phyloP scores from a whole-genome alignment of 371 early-diverging fungal species.

The Umbelopsis sp. region DNA sequence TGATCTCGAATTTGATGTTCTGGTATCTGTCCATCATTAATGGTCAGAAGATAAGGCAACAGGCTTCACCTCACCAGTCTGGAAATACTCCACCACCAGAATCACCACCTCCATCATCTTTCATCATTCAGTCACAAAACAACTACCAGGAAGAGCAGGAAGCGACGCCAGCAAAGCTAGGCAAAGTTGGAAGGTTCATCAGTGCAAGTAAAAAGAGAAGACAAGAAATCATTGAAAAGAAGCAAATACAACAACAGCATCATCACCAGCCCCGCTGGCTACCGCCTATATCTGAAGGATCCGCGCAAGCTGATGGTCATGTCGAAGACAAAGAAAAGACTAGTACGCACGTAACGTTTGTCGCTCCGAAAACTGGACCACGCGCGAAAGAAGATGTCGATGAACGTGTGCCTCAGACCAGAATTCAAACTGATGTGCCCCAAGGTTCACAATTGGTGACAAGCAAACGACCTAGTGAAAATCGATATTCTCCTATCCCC shows the following conservation, averaged over 20 bases:
- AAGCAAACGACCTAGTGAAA: neutral
- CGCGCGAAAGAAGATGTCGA: neutral
- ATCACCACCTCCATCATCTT: conserved; percentile 17
- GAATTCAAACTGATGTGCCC: neutral
- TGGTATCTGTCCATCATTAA: conserved; percentile 85
- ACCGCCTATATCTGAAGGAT: neutral
- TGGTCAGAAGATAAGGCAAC: conserved; percentile 20
- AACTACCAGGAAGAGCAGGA: conserved; percentile 14
- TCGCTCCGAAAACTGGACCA: neutral
- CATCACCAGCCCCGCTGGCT: conserved; percentile 10
- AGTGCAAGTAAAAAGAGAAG: conserved; percentile 28
- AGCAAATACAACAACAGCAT: conserved; percentile 20
- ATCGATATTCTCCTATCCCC: conserved; percentile 11
- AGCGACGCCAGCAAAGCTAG: conserved; percentile 11
- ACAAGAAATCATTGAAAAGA: conserved; percentile 21
- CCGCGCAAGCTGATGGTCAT: too few species aligned
- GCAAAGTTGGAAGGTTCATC: conserved; percentile 22
- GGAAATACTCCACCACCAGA: conserved; percentile 22
- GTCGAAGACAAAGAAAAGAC: too few species aligned
- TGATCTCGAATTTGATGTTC: conserved; percentile 95
- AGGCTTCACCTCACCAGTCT: conserved; percentile 15
- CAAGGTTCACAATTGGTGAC: neutral
- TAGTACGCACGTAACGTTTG: neutral
- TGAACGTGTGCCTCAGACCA: neutral
- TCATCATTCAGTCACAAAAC: neutral